Percentiles rank a stretch among this genome's conserved stretches.
phyloP scores from a whole-genome alignment of 2,329 filamentous ascomycete species.

The Madurella mycetomatis region DNA sequence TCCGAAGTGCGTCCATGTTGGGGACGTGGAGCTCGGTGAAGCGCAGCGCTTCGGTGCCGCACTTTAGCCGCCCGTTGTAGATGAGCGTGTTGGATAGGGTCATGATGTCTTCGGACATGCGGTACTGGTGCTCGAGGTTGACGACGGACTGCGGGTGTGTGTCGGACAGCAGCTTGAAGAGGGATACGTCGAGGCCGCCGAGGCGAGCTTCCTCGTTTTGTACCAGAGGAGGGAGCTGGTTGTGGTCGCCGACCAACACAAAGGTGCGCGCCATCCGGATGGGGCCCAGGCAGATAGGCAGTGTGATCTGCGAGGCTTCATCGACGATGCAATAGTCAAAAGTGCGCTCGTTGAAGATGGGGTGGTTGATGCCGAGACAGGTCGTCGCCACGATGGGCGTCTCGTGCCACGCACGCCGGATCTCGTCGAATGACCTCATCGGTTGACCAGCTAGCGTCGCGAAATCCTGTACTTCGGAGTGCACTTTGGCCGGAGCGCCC shows the following conservation, averaged over 20 bases:
- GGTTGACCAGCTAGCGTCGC: slow-evolving; percentile 71
- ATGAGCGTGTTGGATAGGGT: slow-evolving; percentile 87
- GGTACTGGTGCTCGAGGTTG: slow-evolving; percentile 91
- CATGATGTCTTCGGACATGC: slow-evolving; percentile 98
- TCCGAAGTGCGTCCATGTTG: slow-evolving; percentile 55
- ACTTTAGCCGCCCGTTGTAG: slow-evolving; percentile 85
- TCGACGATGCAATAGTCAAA: slow-evolving; percentile 99
- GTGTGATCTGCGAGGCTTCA: slow-evolving; percentile 93
- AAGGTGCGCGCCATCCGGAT: slow-evolving; percentile 91
- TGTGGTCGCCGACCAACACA: slow-evolving; percentile 93
- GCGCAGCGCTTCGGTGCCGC: slow-evolving; percentile 74
- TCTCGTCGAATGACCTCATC: slow-evolving; percentile 74
- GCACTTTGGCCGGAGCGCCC: slow-evolving; percentile 78
- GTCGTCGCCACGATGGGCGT: slow-evolving; percentile 91
- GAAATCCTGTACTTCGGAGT: slow-evolving; percentile 82
- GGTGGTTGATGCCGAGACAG: slow-evolving; percentile 86
- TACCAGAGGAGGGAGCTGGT: slow-evolving; percentile 89
- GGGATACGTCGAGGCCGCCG: slow-evolving; percentile 83
- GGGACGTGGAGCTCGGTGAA: slow-evolving; percentile 64
- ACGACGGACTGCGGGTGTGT: slow-evolving; percentile 82
- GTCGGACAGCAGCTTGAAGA: slow-evolving; percentile 93
- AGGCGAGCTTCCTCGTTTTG: slow-evolving; percentile 83
- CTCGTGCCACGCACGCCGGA: slow-evolving; percentile 77
- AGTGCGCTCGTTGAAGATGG: slow-evolving; percentile 77
- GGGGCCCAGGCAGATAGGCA: slow-evolving; percentile 89